These are phyloP conservation scores for Penicillium verhagenii DNA, from an alignment of 495 filamentous ascomycete species.

Conservation along the genomic window DNA sequence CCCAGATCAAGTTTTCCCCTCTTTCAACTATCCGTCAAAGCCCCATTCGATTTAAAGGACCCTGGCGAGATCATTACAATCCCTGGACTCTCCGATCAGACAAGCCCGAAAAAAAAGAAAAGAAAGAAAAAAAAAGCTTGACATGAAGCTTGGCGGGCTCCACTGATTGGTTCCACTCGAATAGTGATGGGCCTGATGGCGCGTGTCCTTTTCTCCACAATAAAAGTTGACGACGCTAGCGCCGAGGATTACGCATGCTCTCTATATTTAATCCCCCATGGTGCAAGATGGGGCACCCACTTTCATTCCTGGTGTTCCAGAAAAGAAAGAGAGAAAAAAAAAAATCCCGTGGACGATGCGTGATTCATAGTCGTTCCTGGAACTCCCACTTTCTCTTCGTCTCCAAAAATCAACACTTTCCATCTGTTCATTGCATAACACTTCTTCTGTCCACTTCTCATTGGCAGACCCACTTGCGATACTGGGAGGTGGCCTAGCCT, in stretches of 20 bases:
- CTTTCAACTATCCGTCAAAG: background rate
- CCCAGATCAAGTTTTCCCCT: too few relatives aligned
- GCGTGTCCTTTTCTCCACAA: background rate
- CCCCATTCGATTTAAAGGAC: background rate
- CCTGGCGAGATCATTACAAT: background rate
- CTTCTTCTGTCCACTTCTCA: background rate
- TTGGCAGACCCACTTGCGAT: background rate
- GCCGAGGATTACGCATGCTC: constrained; percentile 25
- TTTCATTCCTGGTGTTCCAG: background rate
- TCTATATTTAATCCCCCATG: constrained; percentile 4
- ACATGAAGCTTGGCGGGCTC: constrained; percentile 17
- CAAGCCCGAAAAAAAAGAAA: too few relatives aligned
- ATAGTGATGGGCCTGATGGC: too few relatives aligned
- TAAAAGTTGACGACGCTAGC: constrained; percentile 30
- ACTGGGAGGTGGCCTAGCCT: background rate
- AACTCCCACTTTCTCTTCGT: background rate
- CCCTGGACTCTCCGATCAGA: background rate
- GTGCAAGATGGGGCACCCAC: background rate
- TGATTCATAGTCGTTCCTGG: background rate
- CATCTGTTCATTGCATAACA: too few relatives aligned
- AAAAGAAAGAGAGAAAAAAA: too few relatives aligned
- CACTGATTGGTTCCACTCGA: constrained; percentile 3
- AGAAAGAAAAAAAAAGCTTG: constrained; percentile 26
- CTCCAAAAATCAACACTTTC: background rate
- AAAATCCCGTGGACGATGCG: background rate